Conservation (phyloP, 129 eudicot species). For the Glebionis coronaria region DNA sequence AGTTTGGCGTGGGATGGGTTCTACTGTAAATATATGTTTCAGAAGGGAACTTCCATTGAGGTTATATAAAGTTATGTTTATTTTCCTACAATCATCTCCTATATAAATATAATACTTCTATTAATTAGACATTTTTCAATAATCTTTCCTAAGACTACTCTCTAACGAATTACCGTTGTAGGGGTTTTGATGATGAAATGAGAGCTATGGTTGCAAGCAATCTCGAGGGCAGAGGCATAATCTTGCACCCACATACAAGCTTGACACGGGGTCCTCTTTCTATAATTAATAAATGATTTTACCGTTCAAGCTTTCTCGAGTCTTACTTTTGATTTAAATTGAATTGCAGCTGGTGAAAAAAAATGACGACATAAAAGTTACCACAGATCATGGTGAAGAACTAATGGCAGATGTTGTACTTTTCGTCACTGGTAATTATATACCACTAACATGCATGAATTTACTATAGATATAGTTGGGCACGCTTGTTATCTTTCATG, state of each 20-base stretch:
- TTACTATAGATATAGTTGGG: too few relatives aligned
- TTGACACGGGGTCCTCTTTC: conserved; percentile 55
- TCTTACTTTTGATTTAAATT: background rate
- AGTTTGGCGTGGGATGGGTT: conserved; percentile 98
- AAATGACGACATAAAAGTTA: conserved; percentile 74
- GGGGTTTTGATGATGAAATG: conserved; percentile 99
- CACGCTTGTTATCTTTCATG: background rate
- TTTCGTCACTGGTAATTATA: conserved; percentile 80
- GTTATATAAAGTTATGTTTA: conserved; percentile 28
- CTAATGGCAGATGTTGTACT: conserved; percentile 90
- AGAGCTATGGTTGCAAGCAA: conserved; percentile 92
- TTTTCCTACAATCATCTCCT: background rate
- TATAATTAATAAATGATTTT: conserved; percentile 2
- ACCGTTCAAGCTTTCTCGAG: background rate
- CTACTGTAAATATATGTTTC: conserved; percentile 69
- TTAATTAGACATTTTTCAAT: too few relatives aligned
- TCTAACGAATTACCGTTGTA: conserved; percentile 26
- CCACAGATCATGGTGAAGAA: conserved; percentile 91
- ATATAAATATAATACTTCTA: background rate
- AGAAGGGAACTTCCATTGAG: conserved; percentile 94
- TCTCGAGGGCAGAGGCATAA: conserved; percentile 91
- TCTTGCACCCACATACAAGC: conserved; percentile 67
- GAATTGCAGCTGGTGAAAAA: conserved; percentile 71
- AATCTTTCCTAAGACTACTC: background rate
- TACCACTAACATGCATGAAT: background rate